Base-by-base conservation (phyloP, 2,329 filamentous ascomycete species). In the Fusarium sp. region DNA sequence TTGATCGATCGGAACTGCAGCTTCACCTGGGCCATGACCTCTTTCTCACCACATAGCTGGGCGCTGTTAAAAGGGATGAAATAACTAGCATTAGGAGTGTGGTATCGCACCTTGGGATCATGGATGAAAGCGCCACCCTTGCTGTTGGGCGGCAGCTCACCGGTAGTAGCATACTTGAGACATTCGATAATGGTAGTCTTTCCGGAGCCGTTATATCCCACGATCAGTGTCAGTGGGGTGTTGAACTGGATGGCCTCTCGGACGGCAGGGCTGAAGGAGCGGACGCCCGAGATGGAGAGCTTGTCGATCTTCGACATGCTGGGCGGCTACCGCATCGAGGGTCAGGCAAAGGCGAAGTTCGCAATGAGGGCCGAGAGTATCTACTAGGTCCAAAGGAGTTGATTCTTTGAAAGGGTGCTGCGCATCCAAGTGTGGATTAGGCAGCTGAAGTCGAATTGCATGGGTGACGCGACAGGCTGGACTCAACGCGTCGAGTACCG, bases 101-200 rank as follows among this genome's bases (percentile, higher is more conserved):
- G 10, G 14, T n/a, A 27, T 70, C 77, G 71, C 82, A 93, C 89
- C 85, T 97, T 97, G n/a, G 97, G 97, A 79, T 99, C 97, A 82
- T 99, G 96, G 73, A 99, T 95, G 82, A 98, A 99, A 59, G 96
- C 95, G 35, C 95, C 95, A 32, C 93, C 93, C 77, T 92, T 93
- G 85, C 92, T 95, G 86, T 98, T 98, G 35, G 97, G 95, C 2
- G 97, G 97, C 57, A 97, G 89, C 79, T 97, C 94, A 66, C 97
- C 97, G 9, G 95, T 98, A 20, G 97, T 98, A 62, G 94, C 95
- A 91, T 98, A 99, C 82, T 98, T 98, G 80, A 99, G 93, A 82
- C 95, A 97, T 84, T 99, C 97, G 84, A 99, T 99, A 81, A 99
- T 98, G 67, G 97, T 98, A 11, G 97, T 99, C 86, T 99, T 99